These are phyloP conservation scores for Blastobotrys muscicola DNA, from an alignment of 805 yeast species.

Conservation along the genomic window DNA sequence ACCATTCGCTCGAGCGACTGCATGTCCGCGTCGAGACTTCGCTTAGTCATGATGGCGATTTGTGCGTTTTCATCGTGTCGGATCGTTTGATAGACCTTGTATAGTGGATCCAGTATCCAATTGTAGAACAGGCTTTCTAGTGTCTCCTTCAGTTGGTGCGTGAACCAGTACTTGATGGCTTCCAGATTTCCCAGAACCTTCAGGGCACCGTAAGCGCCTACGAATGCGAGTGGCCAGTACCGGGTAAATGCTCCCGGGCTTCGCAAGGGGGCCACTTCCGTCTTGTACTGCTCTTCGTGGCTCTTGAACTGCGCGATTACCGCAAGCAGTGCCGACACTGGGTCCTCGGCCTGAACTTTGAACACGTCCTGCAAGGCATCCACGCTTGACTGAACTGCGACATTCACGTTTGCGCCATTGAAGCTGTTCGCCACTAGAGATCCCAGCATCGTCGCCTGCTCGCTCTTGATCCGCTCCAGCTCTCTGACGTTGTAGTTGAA, in stretches of 20 bases:
- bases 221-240: conserved; percentile 56
- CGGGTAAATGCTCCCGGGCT: conserved; percentile 23
- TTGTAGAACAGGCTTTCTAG: conserved; percentile 57
- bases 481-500: too few species aligned
- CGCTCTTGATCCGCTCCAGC: too few species aligned
- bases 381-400: too few species aligned
- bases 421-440: too few species aligned
- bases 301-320: too few species aligned
- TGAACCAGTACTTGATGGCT: conserved; percentile 47
- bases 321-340: too few species aligned
- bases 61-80: conserved; percentile 69
- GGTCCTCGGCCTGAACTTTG: too few species aligned
- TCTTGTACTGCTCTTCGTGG: too few species aligned
- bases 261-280: neutral
- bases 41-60: conserved; percentile 69
- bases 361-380: too few species aligned
- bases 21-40: conserved; percentile 68
- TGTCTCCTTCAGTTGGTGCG: conserved; percentile 54
- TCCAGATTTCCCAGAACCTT: conserved; percentile 41
- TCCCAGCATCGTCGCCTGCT: too few species aligned
- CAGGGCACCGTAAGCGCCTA: conserved; percentile 15
- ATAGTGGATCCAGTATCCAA: conserved; percentile 76
- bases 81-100: conserved; percentile 66
- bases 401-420: too few species aligned
- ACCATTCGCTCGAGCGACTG: conserved; percentile 84